phyloP scores from a whole-genome alignment of 73 alveolate species.

The Breviolum minutum region DNA sequence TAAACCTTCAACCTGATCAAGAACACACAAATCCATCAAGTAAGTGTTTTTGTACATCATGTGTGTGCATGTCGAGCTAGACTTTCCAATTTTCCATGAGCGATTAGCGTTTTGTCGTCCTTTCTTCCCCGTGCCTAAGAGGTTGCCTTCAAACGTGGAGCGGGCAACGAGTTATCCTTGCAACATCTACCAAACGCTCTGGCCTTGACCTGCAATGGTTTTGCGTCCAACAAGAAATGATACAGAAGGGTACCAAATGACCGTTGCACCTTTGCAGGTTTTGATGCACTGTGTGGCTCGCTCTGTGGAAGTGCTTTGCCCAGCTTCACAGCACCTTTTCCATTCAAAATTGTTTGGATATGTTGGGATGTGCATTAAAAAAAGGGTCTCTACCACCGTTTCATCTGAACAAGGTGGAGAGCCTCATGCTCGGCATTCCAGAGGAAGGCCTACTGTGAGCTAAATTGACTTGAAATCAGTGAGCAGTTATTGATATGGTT shows the following conservation, averaged over 20 bases:
- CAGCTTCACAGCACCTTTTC: neutral
- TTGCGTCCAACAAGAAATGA: too few relatives aligned
- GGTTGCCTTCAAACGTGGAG: slow-evolving; percentile 56
- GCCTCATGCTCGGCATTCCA: slow-evolving; percentile 18
- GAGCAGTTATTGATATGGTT: neutral
- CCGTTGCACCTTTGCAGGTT: neutral
- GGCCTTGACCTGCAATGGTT: neutral
- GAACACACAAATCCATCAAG: too few relatives aligned
- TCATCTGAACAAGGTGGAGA: neutral
- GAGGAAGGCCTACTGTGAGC: neutral
- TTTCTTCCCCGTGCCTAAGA: neutral
- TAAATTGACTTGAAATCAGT: neutral
- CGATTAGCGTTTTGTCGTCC: neutral
- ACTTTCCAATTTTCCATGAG: neutral
- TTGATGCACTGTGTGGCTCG: slow-evolving; percentile 42
- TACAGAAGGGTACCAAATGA: too few relatives aligned
- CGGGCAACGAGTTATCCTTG: slow-evolving; percentile 7
- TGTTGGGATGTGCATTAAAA: neutral
- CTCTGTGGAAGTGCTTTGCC: slow-evolving; percentile 8
- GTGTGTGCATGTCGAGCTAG: too few relatives aligned
- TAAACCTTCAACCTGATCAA: too few relatives aligned
- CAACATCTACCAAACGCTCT: neutral
- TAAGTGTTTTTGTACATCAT: too few relatives aligned
- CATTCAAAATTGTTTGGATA: neutral
- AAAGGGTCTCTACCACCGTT: neutral